Evolutionary conservation across 768 basidiomycete species (phyloP).

Genomic region (Suillus occidentalis): DNA sequence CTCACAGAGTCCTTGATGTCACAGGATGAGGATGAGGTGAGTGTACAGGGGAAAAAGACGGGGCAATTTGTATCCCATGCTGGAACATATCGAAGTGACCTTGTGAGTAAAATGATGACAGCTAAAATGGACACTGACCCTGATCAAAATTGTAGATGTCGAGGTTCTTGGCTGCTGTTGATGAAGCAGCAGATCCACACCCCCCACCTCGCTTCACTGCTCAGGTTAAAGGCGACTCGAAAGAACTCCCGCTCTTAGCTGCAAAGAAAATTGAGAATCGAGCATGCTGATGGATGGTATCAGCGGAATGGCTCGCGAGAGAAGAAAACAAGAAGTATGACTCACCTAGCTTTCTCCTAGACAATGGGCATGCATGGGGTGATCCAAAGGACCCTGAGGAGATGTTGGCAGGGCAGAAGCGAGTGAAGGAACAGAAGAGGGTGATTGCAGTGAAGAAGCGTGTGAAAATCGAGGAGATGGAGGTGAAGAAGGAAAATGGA

Average conservation of each 20-base stretch:
- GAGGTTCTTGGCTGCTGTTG: not conserved
- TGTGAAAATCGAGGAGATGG: not conserved
- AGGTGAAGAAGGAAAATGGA: not conserved
- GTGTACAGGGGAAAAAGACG: not conserved
- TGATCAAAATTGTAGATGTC: not conserved
- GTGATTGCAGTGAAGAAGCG: not conserved
- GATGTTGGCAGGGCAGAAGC: not conserved
- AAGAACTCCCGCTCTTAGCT: not conserved
- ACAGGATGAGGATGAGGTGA: not conserved
- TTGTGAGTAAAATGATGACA: not conserved
- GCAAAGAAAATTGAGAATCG: constrained; percentile 4
- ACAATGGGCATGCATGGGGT: constrained; percentile 1
- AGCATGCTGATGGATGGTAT: constrained; percentile 26
- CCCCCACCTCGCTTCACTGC: not conserved
- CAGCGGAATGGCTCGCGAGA: constrained; percentile 17
- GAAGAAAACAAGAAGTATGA: constrained; percentile 9
- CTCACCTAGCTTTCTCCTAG: too few relatives aligned
- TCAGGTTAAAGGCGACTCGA: not conserved
- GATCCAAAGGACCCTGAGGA: constrained; percentile 6
- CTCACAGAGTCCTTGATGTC: not conserved
- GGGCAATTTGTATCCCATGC: not conserved
- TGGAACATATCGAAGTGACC: not conserved
- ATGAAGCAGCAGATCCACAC: not conserved
- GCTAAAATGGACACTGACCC: not conserved
- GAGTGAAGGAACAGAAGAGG: not conserved